Evolutionary conservation across 108 stramenopile genomes (phyloP).

Genomic region (Pelagomonas calceolata): DNA sequence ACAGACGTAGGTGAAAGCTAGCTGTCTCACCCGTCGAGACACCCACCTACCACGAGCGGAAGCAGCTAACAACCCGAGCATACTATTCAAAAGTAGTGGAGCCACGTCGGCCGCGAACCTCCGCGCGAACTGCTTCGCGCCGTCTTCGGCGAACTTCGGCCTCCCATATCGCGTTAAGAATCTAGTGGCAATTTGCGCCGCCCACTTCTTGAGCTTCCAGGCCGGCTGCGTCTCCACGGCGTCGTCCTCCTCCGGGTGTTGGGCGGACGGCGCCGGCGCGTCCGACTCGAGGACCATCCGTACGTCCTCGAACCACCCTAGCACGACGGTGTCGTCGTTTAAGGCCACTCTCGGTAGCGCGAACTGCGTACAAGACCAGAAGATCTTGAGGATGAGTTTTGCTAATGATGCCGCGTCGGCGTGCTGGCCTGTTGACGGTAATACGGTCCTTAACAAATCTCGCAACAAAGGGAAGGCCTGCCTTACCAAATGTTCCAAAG

Average conservation of each 20-base stretch:
- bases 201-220: slow-evolving; percentile 99
- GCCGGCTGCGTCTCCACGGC: slow-evolving; percentile 84
- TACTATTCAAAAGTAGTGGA: slow-evolving; percentile 64
- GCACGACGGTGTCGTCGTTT: slow-evolving; percentile 38
- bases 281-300: slow-evolving; percentile 52
- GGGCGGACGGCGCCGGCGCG: slow-evolving; percentile 41
- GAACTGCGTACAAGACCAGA: slow-evolving; percentile 91
- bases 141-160: slow-evolving; percentile 68
- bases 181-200: slow-evolving; percentile 79
- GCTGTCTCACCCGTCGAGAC: slow-evolving; percentile 84
- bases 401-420: neutral
- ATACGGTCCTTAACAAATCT: too few relatives aligned
- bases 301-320: slow-evolving; percentile 77
- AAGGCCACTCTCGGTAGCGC: slow-evolving; percentile 57
- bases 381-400: slow-evolving; percentile 61
- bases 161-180: slow-evolving; percentile 89
- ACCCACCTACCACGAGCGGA: slow-evolving; percentile 75
- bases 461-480: neutral
- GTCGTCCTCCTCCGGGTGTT: slow-evolving; percentile 65
- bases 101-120: slow-evolving; percentile 76
- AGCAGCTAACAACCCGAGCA: slow-evolving; percentile 77
- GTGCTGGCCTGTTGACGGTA: neutral
- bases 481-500: neutral
- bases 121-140: slow-evolving; percentile 72
- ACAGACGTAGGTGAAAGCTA: slow-evolving; percentile 80